Base-by-base conservation (phyloP, 305 asterid genomes). In the Petunia hybrid region DNA sequence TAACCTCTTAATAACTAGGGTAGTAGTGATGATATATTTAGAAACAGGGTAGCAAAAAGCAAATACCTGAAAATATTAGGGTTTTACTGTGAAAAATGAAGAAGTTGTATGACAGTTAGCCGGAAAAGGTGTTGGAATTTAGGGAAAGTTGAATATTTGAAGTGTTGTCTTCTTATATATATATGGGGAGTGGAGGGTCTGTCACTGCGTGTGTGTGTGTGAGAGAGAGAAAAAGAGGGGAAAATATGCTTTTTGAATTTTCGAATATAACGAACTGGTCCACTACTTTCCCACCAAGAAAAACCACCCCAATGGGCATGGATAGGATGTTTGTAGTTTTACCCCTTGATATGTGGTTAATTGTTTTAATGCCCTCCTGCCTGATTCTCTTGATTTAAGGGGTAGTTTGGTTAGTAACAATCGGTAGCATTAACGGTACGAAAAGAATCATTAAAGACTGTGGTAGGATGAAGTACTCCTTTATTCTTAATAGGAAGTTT, bases 221-320 rank as follows among this genome's bases (percentile, higher is more conserved):
- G 53, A 48, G 55, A 46, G 53, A 46, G 60, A 8, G 16, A 22
- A 22, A 22, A 22, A 12, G 59, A 53, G 35, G 1, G 60, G 53
- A 10, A 39, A 10, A 9, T 35, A 73, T 74, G 79, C 79, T 74
- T 74, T n/a, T 82, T 61, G 40, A 79, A 78, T 65, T 65, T 85
- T 82, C 83, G 82, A 82, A 82, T 82, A 59, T 78, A 63, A 63
- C 83, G 80, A 84, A 71, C 78, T 73, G 63, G 63, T 51, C 78
- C 78, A 35, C 63, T 51, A 82, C 80, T 60, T 80, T 84, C 84
- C 87, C 87, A 82, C 87, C 84, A 67, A 73, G 6, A 51, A 51
- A 48, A 6, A 13, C 5, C 22, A 40, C 9, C 2, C 46, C 46
- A 64, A 63, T 22, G 31, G 31, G 31, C 31, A 22, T 22, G 7